phyloP scores from a whole-genome alignment of 768 basidiomycete genomes.

The Holtermanniella nyarrowii region DNA sequence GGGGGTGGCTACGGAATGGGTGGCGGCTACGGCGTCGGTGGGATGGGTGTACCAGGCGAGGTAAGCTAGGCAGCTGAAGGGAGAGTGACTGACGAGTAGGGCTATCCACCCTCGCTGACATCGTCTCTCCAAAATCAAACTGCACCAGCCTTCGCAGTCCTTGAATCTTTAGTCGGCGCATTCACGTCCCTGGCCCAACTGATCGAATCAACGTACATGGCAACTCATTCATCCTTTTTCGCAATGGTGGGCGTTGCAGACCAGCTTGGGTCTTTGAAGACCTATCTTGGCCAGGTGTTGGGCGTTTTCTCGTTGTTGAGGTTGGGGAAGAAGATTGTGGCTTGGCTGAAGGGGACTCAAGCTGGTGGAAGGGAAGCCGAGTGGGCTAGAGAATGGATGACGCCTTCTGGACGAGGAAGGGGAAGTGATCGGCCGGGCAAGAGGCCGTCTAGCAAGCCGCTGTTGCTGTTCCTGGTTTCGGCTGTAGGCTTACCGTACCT shows the following conservation, averaged over 20 bases:
- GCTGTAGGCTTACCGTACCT: conserved; percentile 86
- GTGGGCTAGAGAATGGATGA: conserved; percentile 40
- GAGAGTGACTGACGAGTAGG: conserved; percentile 34
- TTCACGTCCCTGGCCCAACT: conserved; percentile 92
- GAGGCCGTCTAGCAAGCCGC: conserved; percentile 68
- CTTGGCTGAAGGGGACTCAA: conserved; percentile 59
- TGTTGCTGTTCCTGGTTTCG: conserved; percentile 85
- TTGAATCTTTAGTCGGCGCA: conserved; percentile 91
- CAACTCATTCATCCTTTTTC: conserved; percentile 88
- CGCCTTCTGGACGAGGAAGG: conserved; percentile 15
- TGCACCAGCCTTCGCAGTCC: conserved; percentile 79
- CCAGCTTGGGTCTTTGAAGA: conserved; percentile 81
- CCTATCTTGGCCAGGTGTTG: conserved; percentile 85
- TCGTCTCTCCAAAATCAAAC: conserved; percentile 83
- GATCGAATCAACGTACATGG: conserved; percentile 95
- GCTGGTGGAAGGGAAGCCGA: conserved; percentile 26
- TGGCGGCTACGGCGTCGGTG: conserved; percentile 44
- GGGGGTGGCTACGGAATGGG: conserved; percentile 36
- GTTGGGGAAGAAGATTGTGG: conserved; percentile 32
- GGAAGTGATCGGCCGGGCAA: conserved; percentile 1
- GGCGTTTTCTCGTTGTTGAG: conserved; percentile 80
- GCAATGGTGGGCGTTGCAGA: conserved; percentile 84
- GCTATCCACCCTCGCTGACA: conserved; percentile 57
- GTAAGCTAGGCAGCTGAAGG: conserved; percentile 32
- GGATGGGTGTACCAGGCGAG: conserved; percentile 50